Base-by-base conservation (phyloP, 2,329 filamentous ascomycete species). In the Penicillium sclerotigenum region DNA sequence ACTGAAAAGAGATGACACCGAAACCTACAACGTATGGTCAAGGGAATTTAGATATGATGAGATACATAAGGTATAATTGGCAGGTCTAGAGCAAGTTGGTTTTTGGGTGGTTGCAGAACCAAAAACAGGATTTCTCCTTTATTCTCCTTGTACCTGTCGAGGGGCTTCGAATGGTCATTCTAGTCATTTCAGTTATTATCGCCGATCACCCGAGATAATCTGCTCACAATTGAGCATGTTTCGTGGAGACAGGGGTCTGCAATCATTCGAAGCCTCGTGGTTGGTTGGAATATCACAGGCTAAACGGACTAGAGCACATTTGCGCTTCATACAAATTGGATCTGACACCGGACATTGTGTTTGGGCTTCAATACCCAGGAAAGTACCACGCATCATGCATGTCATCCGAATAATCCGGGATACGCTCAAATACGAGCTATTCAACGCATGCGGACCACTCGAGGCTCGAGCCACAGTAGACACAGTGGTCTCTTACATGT, bases 171-270 rank as follows among this genome's bases (percentile, higher is more conserved):
- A 20, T 52, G 14, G 4, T 18, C 49, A 38, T 52, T 45, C 49
- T 29, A 24, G 22, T n/a, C n/a, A 57, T 60, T 57, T 46, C 40
- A 45, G 11, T 24, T 41, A 18, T 26, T 41, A 26, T 31, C 28
- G 43, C 16, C 40, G 49, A 66, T 66, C 63, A 53, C 49, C 45
- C 33, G 33, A 40, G 22, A 28, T n/a, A 22, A 36, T 48, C 31
- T 68, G 67, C 64, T 64, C 57, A 47, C 47, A 66, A 66, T 68
- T 69, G 67, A 67, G 66, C 67, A 63, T 14, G 58, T 69, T 70
- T 63, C 16, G 14, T 34, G 36, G 28, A 20, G 36, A 22, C 5
- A 46, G n/a, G 40, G 13, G 48, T 16, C 47, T 10, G 40, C 40
- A 33, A 52, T 54, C 16, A 22, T 37, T 57, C 18, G 6, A 33